Evolutionary conservation across 345 rosid genomes (phyloP).

Genomic region (Lumnitzera racemosa): DNA sequence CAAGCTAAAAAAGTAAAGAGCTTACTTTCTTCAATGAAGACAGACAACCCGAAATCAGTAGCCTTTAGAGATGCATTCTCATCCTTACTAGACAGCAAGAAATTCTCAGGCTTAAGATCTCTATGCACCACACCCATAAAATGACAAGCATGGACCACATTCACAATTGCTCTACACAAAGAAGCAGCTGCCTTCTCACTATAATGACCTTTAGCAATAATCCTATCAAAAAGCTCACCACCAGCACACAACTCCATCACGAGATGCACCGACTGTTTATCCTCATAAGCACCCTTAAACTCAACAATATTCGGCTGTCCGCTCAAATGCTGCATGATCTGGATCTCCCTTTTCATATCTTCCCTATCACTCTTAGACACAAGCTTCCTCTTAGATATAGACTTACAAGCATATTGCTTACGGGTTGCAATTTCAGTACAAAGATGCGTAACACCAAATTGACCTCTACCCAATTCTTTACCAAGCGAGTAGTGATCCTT

Average conservation of each 20-base stretch:
- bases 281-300: slow-evolving; percentile 86
- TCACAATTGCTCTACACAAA: slow-evolving; percentile 53
- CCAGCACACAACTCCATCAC: slow-evolving; percentile 97
- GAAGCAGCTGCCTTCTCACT: slow-evolving; percentile 79
- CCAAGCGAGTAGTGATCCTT: slow-evolving; percentile 52
- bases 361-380: slow-evolving; percentile 59
- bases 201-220: slow-evolving; percentile 66
- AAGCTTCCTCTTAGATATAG: slow-evolving; percentile 74
- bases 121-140: slow-evolving; percentile 90
- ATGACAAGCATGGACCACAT: slow-evolving; percentile 79
- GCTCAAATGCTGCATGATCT: slow-evolving; percentile 91
- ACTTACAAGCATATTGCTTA: slow-evolving; percentile 67
- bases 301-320: slow-evolving; percentile 92
- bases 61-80: slow-evolving; percentile 64
- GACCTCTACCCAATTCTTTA: slow-evolving; percentile 82
- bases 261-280: slow-evolving; percentile 66
- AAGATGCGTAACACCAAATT: slow-evolving; percentile 77
- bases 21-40: slow-evolving; percentile 47
- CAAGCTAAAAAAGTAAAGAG: slow-evolving; percentile 14
- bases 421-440: slow-evolving; percentile 73
- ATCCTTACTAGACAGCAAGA: slow-evolving; percentile 60
- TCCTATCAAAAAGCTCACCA: slow-evolving; percentile 81
- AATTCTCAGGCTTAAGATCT: slow-evolving; percentile 93
- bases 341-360: slow-evolving; percentile 76
- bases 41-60: slow-evolving; percentile 83